Evolutionary conservation across 371 early-diverging fungal genomes (phyloP).

Genomic region (Mortierella sp.): DNA sequence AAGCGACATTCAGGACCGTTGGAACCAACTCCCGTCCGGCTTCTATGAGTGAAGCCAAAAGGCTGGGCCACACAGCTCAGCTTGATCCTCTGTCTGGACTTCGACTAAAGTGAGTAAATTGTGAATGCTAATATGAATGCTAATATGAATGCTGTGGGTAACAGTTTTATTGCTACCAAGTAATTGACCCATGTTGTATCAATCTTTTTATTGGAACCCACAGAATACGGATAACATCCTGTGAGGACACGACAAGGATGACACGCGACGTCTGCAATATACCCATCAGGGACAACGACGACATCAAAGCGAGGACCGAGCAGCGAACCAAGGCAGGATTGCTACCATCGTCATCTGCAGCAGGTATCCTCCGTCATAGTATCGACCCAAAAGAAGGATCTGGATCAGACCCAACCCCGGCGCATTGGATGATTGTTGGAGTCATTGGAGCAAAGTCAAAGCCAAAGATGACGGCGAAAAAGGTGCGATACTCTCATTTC

Average conservation of each 20-base stretch:
- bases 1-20: neutral
- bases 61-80: neutral
- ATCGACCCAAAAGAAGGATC: neutral
- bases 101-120: neutral
- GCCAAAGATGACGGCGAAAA: constrained; percentile 32
- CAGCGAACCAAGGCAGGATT: constrained; percentile 19
- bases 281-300: constrained; percentile 33
- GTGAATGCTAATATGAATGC: neutral
- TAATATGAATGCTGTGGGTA: neutral
- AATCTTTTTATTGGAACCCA: neutral
- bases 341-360: constrained; percentile 3
- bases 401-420: neutral
- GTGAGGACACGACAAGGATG: constrained; percentile 25
- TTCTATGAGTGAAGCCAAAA: neutral
- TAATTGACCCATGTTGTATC: neutral
- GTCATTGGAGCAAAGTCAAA: constrained; percentile 51
- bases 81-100: neutral
- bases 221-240: constrained; percentile 28
- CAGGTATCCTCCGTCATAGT: neutral
- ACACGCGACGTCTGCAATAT: constrained; percentile 25
- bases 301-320: constrained; percentile 24
- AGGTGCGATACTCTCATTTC: constrained; percentile 38
- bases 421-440: constrained; percentile 44
- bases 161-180: neutral
- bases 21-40: neutral